A percentile compares a stretch with the other conserved stretches of the same genome.
phyloP scores from a whole-genome alignment of 2,329 filamentous ascomycete genomes.

The Colletotrichum destructivum region DNA sequence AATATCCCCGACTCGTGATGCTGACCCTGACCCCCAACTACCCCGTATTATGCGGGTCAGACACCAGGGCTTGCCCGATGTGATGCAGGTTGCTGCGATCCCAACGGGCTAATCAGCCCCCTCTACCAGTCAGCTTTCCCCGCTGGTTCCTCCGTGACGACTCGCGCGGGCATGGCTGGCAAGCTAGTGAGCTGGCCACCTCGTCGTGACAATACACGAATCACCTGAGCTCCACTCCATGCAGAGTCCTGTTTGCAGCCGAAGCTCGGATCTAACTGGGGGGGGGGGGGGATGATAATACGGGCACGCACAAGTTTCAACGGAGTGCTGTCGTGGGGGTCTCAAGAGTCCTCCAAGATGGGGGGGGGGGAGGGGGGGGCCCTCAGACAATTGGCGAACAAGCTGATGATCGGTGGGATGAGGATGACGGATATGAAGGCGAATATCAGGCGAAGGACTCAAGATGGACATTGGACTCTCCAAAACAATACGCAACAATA shows the following conservation, averaged over 20 bases:
- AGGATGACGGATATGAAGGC: slow-evolving; percentile 15
- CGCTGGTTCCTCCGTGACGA: slow-evolving; percentile 16
- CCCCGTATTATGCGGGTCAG: slow-evolving; percentile 8
- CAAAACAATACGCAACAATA: neutral
- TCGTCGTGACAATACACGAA: slow-evolving; percentile 13
- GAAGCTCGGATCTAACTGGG: slow-evolving; percentile 11
- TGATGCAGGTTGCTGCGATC: slow-evolving; percentile 11
- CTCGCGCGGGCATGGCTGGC: neutral
- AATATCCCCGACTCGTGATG: slow-evolving; percentile 7
- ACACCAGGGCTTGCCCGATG: neutral
- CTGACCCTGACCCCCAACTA: slow-evolving; percentile 39
- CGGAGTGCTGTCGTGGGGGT: slow-evolving; percentile 20
- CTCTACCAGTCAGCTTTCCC: slow-evolving; percentile 6
- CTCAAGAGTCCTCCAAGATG: neutral
- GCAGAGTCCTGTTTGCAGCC: slow-evolving; percentile 17
- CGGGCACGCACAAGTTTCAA: slow-evolving; percentile 2
- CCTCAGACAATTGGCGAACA: neutral
- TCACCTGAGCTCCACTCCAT: slow-evolving; percentile 21
- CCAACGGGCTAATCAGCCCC: neutral
- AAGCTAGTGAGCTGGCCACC: neutral
- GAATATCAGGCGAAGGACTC: neutral
- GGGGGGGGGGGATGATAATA: slow-evolving; percentile 13
- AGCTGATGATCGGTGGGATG: neutral
- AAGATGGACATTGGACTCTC: neutral
- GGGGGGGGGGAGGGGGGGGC: neutral